A percentile compares a stretch with the other conserved stretches of the same genome.
phyloP scores from a whole-genome alignment of 208 protist genomes.

The Wallacemonas sp. region DNA sequence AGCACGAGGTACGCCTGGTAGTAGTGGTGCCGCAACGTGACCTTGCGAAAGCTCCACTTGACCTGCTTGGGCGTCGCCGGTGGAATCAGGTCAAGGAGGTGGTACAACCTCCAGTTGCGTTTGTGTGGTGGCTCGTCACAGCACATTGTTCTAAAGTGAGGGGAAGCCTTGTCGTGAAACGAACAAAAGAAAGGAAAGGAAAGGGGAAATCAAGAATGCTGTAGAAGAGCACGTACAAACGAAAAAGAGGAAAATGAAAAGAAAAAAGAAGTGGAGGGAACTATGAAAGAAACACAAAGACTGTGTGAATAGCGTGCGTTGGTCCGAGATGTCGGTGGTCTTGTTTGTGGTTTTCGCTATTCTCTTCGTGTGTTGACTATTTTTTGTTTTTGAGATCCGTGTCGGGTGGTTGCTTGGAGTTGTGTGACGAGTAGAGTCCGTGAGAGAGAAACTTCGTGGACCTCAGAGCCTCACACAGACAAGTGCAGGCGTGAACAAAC shows the following conservation, averaged over 20 bases:
- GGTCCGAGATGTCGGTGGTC: too few species aligned
- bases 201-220: constrained; percentile 12
- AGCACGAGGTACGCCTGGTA: constrained; percentile 86
- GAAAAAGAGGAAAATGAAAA: constrained; percentile 21
- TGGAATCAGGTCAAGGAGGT: constrained; percentile 74
- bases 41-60: constrained; percentile 85
- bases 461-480: too few species aligned
- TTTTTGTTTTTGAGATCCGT: too few species aligned
- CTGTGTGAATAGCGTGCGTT: background rate
- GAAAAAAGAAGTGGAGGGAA: constrained; percentile 7
- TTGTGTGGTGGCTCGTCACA: constrained; percentile 35
- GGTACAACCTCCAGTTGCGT: constrained; percentile 83
- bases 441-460: background rate
- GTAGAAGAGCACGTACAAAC: too few species aligned
- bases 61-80: constrained; percentile 76
- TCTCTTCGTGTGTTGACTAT: too few species aligned
- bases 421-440: background rate
- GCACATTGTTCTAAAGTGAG: constrained; percentile 18
- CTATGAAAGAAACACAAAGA: background rate
- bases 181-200: constrained; percentile 23
- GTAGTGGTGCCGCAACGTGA: constrained; percentile 87
- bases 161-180: background rate
- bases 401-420: too few species aligned
- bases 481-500: too few species aligned
- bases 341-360: too few species aligned